Evolutionary conservation across 257 asterid species (phyloP).

Genomic region (Salvia hispanica): DNA sequence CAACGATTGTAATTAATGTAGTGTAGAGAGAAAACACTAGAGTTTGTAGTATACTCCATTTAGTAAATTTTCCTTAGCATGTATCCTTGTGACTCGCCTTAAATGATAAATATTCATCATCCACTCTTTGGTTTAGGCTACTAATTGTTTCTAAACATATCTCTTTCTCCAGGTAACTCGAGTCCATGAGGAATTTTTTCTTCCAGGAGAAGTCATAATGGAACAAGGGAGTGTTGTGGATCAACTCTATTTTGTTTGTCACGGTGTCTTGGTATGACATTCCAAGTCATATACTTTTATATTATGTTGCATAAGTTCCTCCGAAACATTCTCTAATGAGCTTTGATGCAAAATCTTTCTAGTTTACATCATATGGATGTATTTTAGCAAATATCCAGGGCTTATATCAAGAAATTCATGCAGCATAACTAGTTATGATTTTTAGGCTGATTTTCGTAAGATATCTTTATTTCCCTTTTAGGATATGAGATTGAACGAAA

Average conservation of each 20-base stretch:
- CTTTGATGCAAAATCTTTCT: slow-evolving; percentile 2
- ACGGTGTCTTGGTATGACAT: slow-evolving; percentile 67
- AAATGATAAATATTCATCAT: not conserved
- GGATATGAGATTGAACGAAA: not conserved
- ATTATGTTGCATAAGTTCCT: not conserved
- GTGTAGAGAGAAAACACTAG: not conserved
- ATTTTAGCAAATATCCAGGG: not conserved
- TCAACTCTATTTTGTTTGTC: slow-evolving; percentile 84
- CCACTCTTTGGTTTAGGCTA: not conserved
- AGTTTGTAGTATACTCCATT: not conserved
- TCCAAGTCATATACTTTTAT: slow-evolving; percentile 6
- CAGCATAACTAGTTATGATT: not conserved
- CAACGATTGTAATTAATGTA: not conserved
- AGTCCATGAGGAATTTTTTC: slow-evolving; percentile 92
- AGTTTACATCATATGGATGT: not conserved
- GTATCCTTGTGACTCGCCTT: not conserved
- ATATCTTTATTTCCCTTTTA: not conserved
- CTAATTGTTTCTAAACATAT: not conserved
- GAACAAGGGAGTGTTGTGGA: slow-evolving; percentile 88
- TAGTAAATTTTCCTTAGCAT: no score
- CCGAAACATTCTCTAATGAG: not conserved
- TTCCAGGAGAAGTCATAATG: slow-evolving; percentile 91
- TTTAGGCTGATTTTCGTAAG: not conserved
- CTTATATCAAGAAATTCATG: not conserved
- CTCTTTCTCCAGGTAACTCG: slow-evolving; percentile 62